Evolutionary conservation across 495 filamentous ascomycete genomes (phyloP).

Genomic region (Podospora pseudocomata): DNA sequence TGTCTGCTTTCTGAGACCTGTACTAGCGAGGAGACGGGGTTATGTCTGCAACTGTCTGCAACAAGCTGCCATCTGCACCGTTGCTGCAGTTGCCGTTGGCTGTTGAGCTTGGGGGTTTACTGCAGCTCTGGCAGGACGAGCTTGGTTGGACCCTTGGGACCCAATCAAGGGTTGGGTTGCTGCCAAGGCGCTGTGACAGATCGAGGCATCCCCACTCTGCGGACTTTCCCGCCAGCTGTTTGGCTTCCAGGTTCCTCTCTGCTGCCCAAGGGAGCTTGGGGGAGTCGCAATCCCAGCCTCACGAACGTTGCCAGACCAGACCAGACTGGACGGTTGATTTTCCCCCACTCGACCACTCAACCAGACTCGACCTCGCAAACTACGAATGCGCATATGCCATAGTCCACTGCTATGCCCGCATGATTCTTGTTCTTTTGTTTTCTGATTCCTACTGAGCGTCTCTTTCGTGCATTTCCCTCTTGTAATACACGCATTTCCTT

Average conservation of each 20-base stretch:
- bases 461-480: neutral
- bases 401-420: neutral
- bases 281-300: constrained; percentile 29
- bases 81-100: constrained; percentile 21
- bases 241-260: constrained; percentile 6
- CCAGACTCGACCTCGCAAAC: neutral
- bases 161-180: constrained; percentile 14
- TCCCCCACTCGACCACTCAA: neutral
- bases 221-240: constrained; percentile 19
- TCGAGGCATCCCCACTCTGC: constrained; percentile 9
- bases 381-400: neutral
- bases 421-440: neutral
- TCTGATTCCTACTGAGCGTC: neutral
- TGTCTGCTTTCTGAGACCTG: no score
- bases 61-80: neutral
- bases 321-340: neutral
- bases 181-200: constrained; percentile 14
- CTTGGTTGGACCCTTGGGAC: constrained; percentile 11
- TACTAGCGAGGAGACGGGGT: neutral
- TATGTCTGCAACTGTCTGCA: neutral
- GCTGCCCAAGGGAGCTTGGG: constrained; percentile 17
- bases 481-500: neutral
- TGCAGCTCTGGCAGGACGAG: neutral
- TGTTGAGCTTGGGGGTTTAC: constrained; percentile 3
- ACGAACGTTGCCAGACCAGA: constrained; percentile 1